Evolutionary conservation across 2,329 filamentous ascomycete species (phyloP), one percentile per base, ranked within the genome.

Genomic region (Alternaria dauci): DNA sequence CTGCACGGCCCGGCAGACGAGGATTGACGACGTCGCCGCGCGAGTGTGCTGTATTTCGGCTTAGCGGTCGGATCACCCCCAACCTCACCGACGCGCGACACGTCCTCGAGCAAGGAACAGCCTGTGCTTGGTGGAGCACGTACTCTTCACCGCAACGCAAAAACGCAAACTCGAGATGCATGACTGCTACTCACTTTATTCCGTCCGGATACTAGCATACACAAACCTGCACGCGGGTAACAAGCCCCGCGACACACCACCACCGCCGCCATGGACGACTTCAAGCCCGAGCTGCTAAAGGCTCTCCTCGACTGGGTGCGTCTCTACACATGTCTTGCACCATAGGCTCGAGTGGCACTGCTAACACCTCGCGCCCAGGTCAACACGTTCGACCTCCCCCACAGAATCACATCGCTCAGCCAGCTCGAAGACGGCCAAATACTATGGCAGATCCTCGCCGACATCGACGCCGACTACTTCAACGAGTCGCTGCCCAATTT

Each of bases 391-490:
- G 76, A 81, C 28, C 69, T 79, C 42, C 70, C 71, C 11, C 69
- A 70, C 39, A 69, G 75, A 56, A 75, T 81, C 34, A 75, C 73
- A 18, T 65, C 74, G 39, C 81, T 81, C 75, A 76, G 68, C 55
- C 79, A 82, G 55, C 76, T 85, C 60, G 79, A 79, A 59, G 81
- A 84, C 68, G 83, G 82, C 60, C 77, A 78, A 60, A 70, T 79
- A 20, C 76, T 85, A 16, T 84, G 83, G 83, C 74, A 78, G 51
- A 83, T 84, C 42, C 75, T 84, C 52, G 72, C 75, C 64, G 78
- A 82, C 60, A 77, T 84, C 62, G 83, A 84, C 63, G 68, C 78
- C 51, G 76, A 79, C 26, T 84, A 83, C 76, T 84, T 85, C 71
- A 73, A 77, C 52, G 81, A 80, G 53, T 72, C 72, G n/a, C 80